Evolutionary conservation across 345 rosid genomes (phyloP).

Genomic region (Brassica nigra): DNA sequence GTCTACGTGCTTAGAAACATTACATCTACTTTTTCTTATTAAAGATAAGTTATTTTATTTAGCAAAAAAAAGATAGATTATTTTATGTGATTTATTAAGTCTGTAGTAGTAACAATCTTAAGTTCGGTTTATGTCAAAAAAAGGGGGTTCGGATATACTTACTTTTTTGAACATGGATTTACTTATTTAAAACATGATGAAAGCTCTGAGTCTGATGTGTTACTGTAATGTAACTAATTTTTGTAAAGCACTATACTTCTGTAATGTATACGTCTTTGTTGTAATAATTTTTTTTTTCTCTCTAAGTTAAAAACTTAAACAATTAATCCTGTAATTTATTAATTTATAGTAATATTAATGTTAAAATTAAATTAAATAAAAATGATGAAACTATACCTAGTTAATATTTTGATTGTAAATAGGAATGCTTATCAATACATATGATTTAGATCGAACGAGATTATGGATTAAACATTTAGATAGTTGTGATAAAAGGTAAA

Average conservation of each 20-base stretch:
- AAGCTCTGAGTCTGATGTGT: neutral
- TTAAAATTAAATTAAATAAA: too few species aligned
- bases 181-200: neutral
- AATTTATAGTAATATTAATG: neutral
- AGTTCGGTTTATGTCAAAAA: neutral
- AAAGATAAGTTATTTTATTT: neutral
- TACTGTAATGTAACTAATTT: too few species aligned
- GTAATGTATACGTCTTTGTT: neutral
- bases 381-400: neutral
- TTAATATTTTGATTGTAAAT: neutral
- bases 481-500: neutral
- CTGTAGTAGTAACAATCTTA: neutral
- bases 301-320: neutral
- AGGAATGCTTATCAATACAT: neutral
- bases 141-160: too few species aligned
- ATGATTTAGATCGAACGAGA: neutral
- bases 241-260: neutral
- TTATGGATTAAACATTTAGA: neutral
- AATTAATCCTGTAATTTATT: neutral
- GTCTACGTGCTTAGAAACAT: conserved; percentile 31
- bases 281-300: neutral
- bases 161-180: too few species aligned
- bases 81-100: neutral
- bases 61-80: neutral
- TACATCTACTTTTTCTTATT: neutral